These are phyloP conservation scores for Paraglomus occultum DNA, from an alignment of 192 early-diverging fungal genomes.

Conservation along the genomic window DNA sequence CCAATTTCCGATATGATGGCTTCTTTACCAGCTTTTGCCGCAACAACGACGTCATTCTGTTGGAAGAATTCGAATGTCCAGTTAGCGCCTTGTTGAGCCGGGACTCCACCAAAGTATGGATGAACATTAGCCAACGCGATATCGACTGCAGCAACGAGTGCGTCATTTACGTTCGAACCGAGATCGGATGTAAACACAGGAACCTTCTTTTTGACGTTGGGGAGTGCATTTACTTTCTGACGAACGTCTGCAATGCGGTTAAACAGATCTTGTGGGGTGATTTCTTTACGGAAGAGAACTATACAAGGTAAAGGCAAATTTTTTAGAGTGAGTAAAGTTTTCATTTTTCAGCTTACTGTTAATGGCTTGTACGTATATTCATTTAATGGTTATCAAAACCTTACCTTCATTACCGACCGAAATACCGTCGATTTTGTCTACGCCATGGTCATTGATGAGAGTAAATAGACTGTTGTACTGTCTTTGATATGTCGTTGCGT, in stretches of 20 bases:
- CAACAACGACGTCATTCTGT: slow-evolving; percentile 40
- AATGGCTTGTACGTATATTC: background rate
- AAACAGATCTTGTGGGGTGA: slow-evolving; percentile 13
- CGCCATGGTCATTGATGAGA: slow-evolving; percentile 37
- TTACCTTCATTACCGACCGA: slow-evolving; percentile 48
- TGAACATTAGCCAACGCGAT: slow-evolving; percentile 63
- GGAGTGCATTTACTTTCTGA: slow-evolving; percentile 24
- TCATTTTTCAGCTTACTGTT: too few relatives aligned
- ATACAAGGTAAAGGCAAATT: background rate
- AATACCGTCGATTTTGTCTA: slow-evolving; percentile 40
- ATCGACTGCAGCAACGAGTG: slow-evolving; percentile 53
- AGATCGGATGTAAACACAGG: slow-evolving; percentile 44
- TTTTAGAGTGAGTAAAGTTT: slow-evolving; percentile 2
- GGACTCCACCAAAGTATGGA: slow-evolving; percentile 64
- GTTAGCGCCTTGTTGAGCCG: slow-evolving; percentile 43
- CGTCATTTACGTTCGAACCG: slow-evolving; percentile 36
- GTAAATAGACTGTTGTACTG: slow-evolving; percentile 41
- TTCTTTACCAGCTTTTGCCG: slow-evolving; percentile 42
- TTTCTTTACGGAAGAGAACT: slow-evolving; percentile 43
- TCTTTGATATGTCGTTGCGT: slow-evolving; percentile 38
- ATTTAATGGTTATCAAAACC: slow-evolving; percentile 4
- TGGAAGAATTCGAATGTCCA: slow-evolving; percentile 56
- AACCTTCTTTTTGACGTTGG: slow-evolving; percentile 23
- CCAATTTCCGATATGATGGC: slow-evolving; percentile 67
- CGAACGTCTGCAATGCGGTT: slow-evolving; percentile 29